Base-by-base conservation (phyloP, 768 basidiomycete genomes). In the Hemileccinum rubropunctum region DNA sequence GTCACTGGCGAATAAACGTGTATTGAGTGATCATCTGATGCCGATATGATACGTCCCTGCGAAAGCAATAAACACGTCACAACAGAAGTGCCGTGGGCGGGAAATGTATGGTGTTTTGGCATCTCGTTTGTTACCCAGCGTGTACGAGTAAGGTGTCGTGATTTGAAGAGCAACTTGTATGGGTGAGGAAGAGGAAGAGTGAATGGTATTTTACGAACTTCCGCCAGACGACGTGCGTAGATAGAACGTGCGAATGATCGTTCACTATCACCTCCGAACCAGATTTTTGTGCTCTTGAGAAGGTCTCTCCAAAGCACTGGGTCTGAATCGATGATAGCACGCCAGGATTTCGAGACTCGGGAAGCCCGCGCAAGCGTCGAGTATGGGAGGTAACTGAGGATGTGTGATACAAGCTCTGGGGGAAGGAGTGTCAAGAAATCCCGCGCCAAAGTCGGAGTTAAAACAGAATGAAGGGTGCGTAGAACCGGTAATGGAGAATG, bases 41-140 rank as follows among this genome's bases (percentile, higher is more conserved):
- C 95, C 11, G 91, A 94, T 61, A 99, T 92, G 71, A 99, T 92
- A 53, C 95, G 91, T 27, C 90, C 89, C 52, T 84, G 83, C 43
- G 95, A 97, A 73, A 99, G 91, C 59, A 98, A 81, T 40, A 98
- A 82, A 67, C 94, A 97, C 36, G 95, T 99, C 65, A 99, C 93
- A 53, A 98, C 95, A 20, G 87, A 84, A 39, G 81, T 81, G 1
- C 92, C 91, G 58, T 94, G 90, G 11, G 94, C 94, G 1, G 86
- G 78, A 73, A 98, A 95, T 4, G 86, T 84, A 44, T 85, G 74
- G 50, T 89, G 86, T 56, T 82, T 87, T 13, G 86, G 90, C 50
- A 82, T 76, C 21, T 80, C 73, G 62, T 84, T 83, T 43, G 77
- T 77, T 14, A 89, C 79, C 92, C 94, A 95, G 36, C 85, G 84